phyloP scores from a whole-genome alignment of 176 grass and related monocot genomes.

The Oryza glumipatula region DNA sequence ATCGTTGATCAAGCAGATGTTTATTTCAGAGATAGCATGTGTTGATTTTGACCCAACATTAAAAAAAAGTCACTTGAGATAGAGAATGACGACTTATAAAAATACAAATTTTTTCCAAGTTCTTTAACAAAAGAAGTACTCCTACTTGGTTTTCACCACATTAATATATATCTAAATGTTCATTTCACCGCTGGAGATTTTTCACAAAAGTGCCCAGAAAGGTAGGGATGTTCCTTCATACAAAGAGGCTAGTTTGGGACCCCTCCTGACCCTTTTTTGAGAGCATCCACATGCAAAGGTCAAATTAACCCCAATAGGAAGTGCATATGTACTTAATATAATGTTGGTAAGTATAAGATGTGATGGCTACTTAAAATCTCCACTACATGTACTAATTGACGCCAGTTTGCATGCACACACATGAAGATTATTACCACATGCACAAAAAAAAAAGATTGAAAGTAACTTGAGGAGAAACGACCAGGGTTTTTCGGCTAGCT shows the following conservation, averaged over 20 bases:
- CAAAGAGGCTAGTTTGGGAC: not conserved
- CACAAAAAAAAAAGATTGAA: not conserved
- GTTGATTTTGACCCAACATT: constrained; percentile 18
- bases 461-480: too few relatives aligned
- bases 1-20: not conserved
- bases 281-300: not conserved
- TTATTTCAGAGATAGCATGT: not conserved
- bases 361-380: not conserved
- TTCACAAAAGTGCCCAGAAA: constrained; percentile 3
- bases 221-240: not conserved
- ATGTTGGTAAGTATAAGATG: not conserved
- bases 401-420: not conserved
- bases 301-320: not conserved
- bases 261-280: not conserved
- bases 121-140: not conserved
- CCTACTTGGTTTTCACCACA: not conserved
- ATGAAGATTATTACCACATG: constrained; percentile 1
- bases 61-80: not conserved
- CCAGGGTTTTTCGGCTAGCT: too few relatives aligned
- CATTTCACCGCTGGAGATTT: not conserved
- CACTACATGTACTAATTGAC: not conserved
- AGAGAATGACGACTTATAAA: not conserved
- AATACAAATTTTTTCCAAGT: not conserved
- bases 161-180: not conserved
- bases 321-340: not conserved